phyloP scores from a whole-genome alignment of 345 rosid species.

The Euphorbia tirucalli region DNA sequence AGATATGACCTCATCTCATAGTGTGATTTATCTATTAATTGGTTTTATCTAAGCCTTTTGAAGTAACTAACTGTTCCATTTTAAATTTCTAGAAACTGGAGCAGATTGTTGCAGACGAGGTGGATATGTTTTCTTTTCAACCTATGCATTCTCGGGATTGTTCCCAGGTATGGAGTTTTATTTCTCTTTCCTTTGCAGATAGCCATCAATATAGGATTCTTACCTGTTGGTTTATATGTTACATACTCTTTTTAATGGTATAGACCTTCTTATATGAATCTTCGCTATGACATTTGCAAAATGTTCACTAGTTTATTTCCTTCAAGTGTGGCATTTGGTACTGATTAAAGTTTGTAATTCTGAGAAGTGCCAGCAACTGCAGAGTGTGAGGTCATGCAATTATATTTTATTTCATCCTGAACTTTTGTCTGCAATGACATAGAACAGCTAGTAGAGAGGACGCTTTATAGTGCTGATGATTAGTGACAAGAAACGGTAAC shows the following conservation, averaged over 20 bases:
- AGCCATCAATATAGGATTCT: neutral
- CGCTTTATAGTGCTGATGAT: neutral
- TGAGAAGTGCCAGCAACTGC: neutral
- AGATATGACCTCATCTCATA: neutral
- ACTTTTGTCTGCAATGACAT: too few relatives aligned
- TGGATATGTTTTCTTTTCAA: slow-evolving; percentile 67
- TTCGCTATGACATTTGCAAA: neutral
- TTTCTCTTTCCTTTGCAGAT: neutral
- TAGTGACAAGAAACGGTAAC: too few relatives aligned
- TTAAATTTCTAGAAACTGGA: slow-evolving; percentile 43
- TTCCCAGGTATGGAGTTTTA: slow-evolving; percentile 58
- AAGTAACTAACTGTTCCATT: slow-evolving; percentile 17
- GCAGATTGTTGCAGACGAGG: slow-evolving; percentile 59
- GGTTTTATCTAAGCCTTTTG: neutral
- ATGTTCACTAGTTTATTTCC: neutral
- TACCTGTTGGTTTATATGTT: neutral
- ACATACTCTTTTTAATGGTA: neutral
- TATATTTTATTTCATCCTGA: too few relatives aligned
- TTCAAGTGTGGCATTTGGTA: neutral
- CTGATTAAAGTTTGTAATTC: neutral
- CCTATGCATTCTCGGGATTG: slow-evolving; percentile 89
- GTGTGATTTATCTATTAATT: neutral
- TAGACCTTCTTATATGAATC: slow-evolving; percentile 1
- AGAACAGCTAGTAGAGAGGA: neutral
- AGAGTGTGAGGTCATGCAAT: too few relatives aligned